Evolutionary conservation across 2,329 filamentous ascomycete genomes (phyloP), one percentile per base, ranked within the genome.

Genomic region (Akanthomyces uredinophilus): DNA sequence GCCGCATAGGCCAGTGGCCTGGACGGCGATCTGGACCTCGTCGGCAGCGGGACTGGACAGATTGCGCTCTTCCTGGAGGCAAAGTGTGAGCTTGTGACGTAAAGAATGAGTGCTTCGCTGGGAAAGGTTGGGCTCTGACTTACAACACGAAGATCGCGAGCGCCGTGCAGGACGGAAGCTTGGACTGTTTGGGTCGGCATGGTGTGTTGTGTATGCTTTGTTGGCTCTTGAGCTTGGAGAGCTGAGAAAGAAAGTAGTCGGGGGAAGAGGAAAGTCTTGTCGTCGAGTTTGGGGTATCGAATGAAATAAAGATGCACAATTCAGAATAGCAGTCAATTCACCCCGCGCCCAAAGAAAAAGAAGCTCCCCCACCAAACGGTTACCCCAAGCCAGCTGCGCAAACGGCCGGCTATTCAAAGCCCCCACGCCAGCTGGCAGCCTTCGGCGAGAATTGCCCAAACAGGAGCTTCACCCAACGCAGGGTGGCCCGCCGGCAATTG

Each of bases 1-100:
- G 66, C 87, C 87, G 73, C 87, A 89, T 71, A 89, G 79, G 52
- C 86, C 86, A 16, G 87, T 89, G 52, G 83, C 78, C 65, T 82
- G 81, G 68, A 88, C 78, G 65, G 82, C 77, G 64, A 89, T 77
- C 68, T 87, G 85, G 60, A 89, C 82, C 65, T 88, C 83, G 67
- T 80, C 76, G 63, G 78, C 72, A 16, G 75, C 76, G 16, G 85
- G 85, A n/a, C 80, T 61, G 5, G 84, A 73, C 27, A 88, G 78
- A 7, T 75, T 70, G 64, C 85, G 81, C 61, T 79, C 76, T 79
- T 86, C 79, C 85, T 87, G 67, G 4, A 35, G 35, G 5, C 0
- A 29, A 27, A 29, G 27, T 35, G 47, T 52, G 27, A 58, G 39
- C 10, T 1, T 37, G 35, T 2, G 22, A 16, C 3, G 27, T n/a